A percentile compares a stretch with the other conserved stretches of the same genome.
Conservation (phyloP, 768 basidiomycete genomes). For the Pisolithus tinctorius region DNA sequence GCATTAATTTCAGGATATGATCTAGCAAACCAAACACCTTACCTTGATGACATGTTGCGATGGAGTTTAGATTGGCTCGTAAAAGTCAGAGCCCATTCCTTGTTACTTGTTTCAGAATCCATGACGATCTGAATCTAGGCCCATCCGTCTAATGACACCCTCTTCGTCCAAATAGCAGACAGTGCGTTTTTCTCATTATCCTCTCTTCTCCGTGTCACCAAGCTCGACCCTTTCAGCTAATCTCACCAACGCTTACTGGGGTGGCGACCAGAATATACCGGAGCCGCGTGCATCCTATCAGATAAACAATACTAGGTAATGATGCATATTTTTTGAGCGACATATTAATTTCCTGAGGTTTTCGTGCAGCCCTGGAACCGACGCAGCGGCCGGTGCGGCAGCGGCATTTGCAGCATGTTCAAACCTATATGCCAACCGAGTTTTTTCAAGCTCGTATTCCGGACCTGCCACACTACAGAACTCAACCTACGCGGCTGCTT, state of each 20-base stretch:
- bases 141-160: constrained; percentile 63
- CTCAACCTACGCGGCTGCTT: constrained; percentile 58
- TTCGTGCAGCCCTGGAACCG: constrained; percentile 66
- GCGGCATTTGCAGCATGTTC: constrained; percentile 88
- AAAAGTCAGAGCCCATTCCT: constrained; percentile 44
- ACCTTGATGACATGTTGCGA: constrained; percentile 85
- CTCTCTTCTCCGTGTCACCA: not conserved
- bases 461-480: constrained; percentile 66
- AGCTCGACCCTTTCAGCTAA: constrained; percentile 34
- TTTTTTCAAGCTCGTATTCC: constrained; percentile 48
- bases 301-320: constrained; percentile 60
- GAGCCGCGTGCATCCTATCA: constrained; percentile 67
- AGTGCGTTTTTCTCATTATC: constrained; percentile 32
- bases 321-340: not conserved
- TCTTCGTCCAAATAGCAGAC: constrained; percentile 74
- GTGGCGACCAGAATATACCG: constrained; percentile 76
- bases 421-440: constrained; percentile 61
- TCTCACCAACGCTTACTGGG: constrained; percentile 81
- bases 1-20: constrained; percentile 58
- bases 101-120: not conserved
- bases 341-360: not conserved
- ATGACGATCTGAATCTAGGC: constrained; percentile 41
- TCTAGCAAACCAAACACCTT: constrained; percentile 77
- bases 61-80: constrained; percentile 93
- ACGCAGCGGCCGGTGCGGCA: constrained; percentile 77